Conservation (phyloP, 2,329 filamentous ascomycete genomes). For the Phyllosticta citribraziliensis region DNA sequence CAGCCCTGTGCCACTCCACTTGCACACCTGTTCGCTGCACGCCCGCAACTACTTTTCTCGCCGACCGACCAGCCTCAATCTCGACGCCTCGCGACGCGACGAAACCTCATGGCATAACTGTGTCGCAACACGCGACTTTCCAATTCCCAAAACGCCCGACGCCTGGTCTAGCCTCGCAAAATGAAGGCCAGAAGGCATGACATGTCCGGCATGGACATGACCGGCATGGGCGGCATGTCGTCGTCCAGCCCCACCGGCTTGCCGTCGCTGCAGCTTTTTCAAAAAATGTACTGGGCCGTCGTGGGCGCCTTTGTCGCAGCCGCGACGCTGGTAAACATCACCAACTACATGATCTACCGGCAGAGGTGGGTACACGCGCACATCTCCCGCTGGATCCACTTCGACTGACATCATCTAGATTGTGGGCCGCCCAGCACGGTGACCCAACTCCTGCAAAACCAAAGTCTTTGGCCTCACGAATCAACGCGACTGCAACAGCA, state of each 20-base stretch:
- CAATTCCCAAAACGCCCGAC: background rate
- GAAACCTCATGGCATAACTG: background rate
- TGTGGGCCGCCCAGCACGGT: constrained; percentile 33
- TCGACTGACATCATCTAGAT: constrained; percentile 23
- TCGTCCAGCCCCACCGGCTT: constrained; percentile 32
- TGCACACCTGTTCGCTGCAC: background rate
- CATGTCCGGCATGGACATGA: constrained; percentile 26
- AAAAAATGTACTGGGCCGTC: constrained; percentile 45
- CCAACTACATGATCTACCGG: constrained; percentile 39
- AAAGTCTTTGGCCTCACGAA: constrained; percentile 36
- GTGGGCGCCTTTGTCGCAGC: constrained; percentile 36
- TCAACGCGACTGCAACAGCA: constrained; percentile 45
- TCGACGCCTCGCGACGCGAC: background rate
- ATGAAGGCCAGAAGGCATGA: constrained; percentile 10
- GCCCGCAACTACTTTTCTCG: background rate
- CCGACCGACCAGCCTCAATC: background rate
- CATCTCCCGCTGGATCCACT: background rate
- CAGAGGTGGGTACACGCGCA: constrained; percentile 36
- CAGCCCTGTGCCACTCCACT: background rate
- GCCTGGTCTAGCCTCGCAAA: background rate
- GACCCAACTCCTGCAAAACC: constrained; percentile 43
- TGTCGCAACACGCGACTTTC: background rate
- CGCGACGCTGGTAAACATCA: constrained; percentile 35
- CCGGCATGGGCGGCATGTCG: constrained; percentile 4
- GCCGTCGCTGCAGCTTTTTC: constrained; percentile 37